Percentiles rank a stretch among this genome's conserved stretches.
Conservation (phyloP, 495 filamentous ascomycete genomes). For the Thermothielavioides terrestris region DNA sequence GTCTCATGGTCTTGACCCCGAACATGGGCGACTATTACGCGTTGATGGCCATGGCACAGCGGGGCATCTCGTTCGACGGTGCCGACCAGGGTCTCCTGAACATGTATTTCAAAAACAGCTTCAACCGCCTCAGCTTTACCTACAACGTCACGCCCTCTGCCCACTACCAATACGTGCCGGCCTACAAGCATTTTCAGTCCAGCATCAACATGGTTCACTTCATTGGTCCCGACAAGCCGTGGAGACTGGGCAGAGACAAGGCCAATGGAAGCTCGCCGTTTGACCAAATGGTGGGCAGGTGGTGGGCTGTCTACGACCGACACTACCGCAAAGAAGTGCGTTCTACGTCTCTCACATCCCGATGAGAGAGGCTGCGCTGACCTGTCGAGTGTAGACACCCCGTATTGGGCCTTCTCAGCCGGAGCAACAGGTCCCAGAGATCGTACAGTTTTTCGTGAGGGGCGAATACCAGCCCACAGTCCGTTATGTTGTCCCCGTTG, state of each 20-base stretch:
- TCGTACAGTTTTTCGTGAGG: conserved; percentile 45
- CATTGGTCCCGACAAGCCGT: conserved; percentile 86
- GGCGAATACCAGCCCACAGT: conserved; percentile 45
- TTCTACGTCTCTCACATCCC: background rate
- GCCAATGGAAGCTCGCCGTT: conserved; percentile 53
- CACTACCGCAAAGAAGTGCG: conserved; percentile 58
- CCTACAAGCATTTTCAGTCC: conserved; percentile 85
- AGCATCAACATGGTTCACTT: conserved; percentile 86
- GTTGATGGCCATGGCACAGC: conserved; percentile 69
- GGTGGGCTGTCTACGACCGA: conserved; percentile 89
- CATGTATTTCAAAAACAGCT: conserved; percentile 75
- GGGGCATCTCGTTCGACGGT: conserved; percentile 90
- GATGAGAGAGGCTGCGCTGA: conserved; percentile 8
- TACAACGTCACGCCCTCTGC: conserved; percentile 96
- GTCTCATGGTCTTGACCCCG: conserved; percentile 83
- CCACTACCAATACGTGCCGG: conserved; percentile 91
- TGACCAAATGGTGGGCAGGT: conserved; percentile 68
- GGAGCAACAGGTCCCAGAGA: conserved; percentile 16
- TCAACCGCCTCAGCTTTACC: conserved; percentile 82
- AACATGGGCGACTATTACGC: conserved; percentile 83
- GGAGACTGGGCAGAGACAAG: conserved; percentile 59
- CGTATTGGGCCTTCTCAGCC: conserved; percentile 6
- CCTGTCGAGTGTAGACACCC: background rate
- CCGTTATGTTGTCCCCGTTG: conserved; percentile 21
- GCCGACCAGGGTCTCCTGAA: conserved; percentile 96